Percentiles rank a stretch among this genome's conserved stretches.
phyloP scores from a whole-genome alignment of 2,329 filamentous ascomycete genomes.

The Fusarium denticulatum region DNA sequence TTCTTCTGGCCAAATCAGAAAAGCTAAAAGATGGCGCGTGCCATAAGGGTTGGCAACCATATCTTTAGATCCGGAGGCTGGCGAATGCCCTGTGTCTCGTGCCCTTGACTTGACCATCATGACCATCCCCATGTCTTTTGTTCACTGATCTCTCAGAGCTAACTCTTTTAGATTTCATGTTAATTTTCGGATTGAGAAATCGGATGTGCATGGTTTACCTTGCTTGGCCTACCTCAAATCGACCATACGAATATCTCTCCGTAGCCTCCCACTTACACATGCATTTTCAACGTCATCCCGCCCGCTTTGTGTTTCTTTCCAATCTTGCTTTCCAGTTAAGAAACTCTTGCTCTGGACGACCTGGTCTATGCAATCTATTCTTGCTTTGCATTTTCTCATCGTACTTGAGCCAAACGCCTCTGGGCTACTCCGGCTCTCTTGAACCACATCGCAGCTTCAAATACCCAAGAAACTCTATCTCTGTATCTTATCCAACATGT shows the following conservation, averaged over 20 bases:
- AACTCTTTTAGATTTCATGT: not conserved
- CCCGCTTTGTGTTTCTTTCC: not conserved
- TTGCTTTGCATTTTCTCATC: not conserved
- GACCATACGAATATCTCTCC: not conserved
- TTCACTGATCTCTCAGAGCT: not conserved
- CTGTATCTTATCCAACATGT: slow-evolving; percentile 51
- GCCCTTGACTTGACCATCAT: not conserved
- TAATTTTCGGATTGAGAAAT: not conserved
- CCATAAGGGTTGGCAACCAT: slow-evolving; percentile 5
- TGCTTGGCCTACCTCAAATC: not conserved
- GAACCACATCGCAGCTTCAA: not conserved
- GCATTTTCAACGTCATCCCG: not conserved
- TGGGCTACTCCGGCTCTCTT: not conserved
- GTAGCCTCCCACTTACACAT: slow-evolving; percentile 11
- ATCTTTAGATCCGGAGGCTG: not conserved
- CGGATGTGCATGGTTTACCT: not conserved
- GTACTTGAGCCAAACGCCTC: not conserved
- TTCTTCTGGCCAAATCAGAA: slow-evolving; percentile 7
- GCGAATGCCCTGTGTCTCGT: not conserved
- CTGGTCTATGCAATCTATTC: not conserved
- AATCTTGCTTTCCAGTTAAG: not conserved
- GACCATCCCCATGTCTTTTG: not conserved
- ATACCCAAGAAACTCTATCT: not conserved
- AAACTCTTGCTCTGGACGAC: not conserved
- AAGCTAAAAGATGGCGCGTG: not conserved